phyloP scores from a whole-genome alignment of 106 monocot genomes.

The Narthecium ossifragum region DNA sequence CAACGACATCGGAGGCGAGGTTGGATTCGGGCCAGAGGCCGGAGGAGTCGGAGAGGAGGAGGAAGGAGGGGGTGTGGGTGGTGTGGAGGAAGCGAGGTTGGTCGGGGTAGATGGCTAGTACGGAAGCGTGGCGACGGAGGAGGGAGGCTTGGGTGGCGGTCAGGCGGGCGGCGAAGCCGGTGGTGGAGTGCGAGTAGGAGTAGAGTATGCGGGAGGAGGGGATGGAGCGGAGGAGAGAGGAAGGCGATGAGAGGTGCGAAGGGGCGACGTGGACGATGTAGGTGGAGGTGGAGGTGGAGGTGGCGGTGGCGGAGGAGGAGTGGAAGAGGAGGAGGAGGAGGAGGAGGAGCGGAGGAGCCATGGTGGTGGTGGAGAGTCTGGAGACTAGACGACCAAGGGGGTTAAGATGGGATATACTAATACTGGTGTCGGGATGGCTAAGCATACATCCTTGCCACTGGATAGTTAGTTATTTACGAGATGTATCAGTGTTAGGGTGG shows the following conservation, averaged over 20 bases:
- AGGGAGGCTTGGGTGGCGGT: conserved; percentile 35
- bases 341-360: background rate
- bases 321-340: conserved; percentile 18
- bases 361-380: background rate
- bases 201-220: conserved; percentile 43
- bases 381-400: background rate
- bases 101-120: conserved; percentile 56
- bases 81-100: conserved; percentile 52
- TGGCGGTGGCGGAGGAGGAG: background rate
- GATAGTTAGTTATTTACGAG: too few species aligned
- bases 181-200: conserved; percentile 44
- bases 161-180: conserved; percentile 66
- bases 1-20: conserved; percentile 41
- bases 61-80: conserved; percentile 69
- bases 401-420: too few species aligned
- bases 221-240: conserved; percentile 40
- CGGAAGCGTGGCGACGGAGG: conserved; percentile 27
- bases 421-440: too few species aligned
- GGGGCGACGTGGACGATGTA: conserved; percentile 78
- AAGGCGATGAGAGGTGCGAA: conserved; percentile 21
- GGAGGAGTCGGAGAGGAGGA: conserved; percentile 47
- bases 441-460: too few species aligned
- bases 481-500: too few species aligned
- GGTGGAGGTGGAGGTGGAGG: conserved; percentile 18
- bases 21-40: conserved; percentile 63